Conservation (phyloP, 805 yeast species). For the Candida oleophila region DNA sequence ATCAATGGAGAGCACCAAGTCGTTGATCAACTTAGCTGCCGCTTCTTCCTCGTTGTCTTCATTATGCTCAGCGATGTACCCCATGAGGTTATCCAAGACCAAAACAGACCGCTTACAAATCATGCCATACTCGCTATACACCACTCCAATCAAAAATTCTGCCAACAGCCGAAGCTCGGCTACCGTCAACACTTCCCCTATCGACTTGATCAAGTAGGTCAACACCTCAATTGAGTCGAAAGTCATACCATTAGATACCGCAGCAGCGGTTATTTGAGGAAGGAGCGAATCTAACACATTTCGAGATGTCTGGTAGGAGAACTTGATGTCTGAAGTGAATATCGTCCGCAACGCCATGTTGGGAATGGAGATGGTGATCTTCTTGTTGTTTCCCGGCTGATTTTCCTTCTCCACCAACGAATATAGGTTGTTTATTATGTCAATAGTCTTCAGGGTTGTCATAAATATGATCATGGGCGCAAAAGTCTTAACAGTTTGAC, state of each 20-base stretch:
- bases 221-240: constrained; percentile 64
- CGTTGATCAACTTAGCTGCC: not conserved
- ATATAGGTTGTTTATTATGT: constrained; percentile 30
- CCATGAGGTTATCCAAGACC: constrained; percentile 46
- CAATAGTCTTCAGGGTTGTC: constrained; percentile 26
- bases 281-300: constrained; percentile 36
- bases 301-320: constrained; percentile 21
- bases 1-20: not conserved
- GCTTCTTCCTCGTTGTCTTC: not conserved
- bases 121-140: constrained; percentile 41
- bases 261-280: constrained; percentile 32
- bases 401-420: constrained; percentile 16
- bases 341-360: constrained; percentile 52
- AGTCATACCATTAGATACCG: constrained; percentile 20
- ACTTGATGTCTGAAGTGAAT: constrained; percentile 30
- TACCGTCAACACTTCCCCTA: constrained; percentile 42
- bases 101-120: constrained; percentile 49
- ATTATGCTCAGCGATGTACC: constrained; percentile 9
- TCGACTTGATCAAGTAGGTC: constrained; percentile 51
- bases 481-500: constrained; percentile 65
- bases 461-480: constrained; percentile 44
- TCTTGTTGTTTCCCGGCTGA: constrained; percentile 15
- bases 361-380: constrained; percentile 48
- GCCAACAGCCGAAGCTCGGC: constrained; percentile 31
- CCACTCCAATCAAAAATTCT: constrained; percentile 30